Base-by-base conservation (phyloP, 768 basidiomycete genomes). In the Tulasnella sp. region DNA sequence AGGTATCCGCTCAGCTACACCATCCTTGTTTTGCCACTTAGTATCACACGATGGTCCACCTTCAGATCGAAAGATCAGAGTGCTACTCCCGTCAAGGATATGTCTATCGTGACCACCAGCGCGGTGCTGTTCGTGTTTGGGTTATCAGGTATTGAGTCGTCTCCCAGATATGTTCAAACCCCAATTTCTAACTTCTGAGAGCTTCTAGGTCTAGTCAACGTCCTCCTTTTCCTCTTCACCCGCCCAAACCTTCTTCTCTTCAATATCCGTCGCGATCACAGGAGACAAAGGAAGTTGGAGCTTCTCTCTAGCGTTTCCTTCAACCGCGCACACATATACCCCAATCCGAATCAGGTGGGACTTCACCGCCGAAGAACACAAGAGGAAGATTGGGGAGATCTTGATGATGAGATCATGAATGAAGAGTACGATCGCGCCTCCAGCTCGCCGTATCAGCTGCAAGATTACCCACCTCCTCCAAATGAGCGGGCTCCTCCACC, bases 181-280 rank as follows among this genome's bases (percentile, higher is more conserved):
- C n/a, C n/a, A n/a, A n/a, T 27, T 7, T 19, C 17, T 27, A 11
- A 41, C 3, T 55, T 11, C 15, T 4, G 38, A 21, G 8, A 42
- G n/a, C 4, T 5, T 12, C 11, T 10, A 52, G 59, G 59, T 10
- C 59, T 60, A 12, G 38, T 41, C 34, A 60, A 60, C 34, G 59
- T 60, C 15, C 59, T 60, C 2, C 42, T 60, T 7, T 60, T 60
- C 34, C 59, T 52, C 8, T 43, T 60, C 49, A 60, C 59, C 21
- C 49, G 59, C 19, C 59, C 59, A 1, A 60, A 60, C 50, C 49
- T 60, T n/a, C 45, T 60, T 12, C 59, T 60, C 3, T 60, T 60
- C 57, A 59, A 50, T 46, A 25, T 56, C 43, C 54, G 54, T 1
- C 54, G 52, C 17, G 19, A 24, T 9, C 8, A 38, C 22, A 12